Base-by-base conservation (phyloP, 805 yeast genomes). In the Blastobotrys robertii region DNA sequence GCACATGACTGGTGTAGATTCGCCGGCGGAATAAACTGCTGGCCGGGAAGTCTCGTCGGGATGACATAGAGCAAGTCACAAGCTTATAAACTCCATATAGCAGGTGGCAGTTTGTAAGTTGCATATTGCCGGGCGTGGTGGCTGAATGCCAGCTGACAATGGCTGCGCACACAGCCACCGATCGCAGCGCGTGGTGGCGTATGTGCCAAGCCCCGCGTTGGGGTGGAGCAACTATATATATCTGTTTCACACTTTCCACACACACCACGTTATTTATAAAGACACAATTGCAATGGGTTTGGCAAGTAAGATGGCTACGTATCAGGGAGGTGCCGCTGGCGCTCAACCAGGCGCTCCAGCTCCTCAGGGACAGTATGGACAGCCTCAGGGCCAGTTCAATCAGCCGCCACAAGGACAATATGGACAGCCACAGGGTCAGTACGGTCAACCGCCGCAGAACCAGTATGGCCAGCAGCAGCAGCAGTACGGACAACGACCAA, bases 251-350 rank as follows among this genome's bases (percentile, higher is more conserved):
- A 6, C 6, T 6, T 6, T 19, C 25, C 25, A 19, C 25, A 19
- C 25, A 19, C 25, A 4, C 4, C 25, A 19, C 25, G 6, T 19
- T 19, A 19, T 19, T 19, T 19, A 19, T 19, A 19, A 19, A 19
- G 25, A 19, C 25, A 19, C 25, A 19, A 19, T 19, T 19, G 25
- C 8, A n/a, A 56, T 56, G 60, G 60, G 60, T 34, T 50, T 56
- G 19, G 60, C 60, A 7, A 52, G 57, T 37, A 56, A 56, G 48
- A 43, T 56, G 25, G 49, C 47, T 8, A 51, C 58, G 28, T 45
- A 51, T 28, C 44, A 45, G 16, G 47, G 47, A 13, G 39, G 36
- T 22, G 37, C 12, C 31, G 36, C 33, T 10, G 33, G 19, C 30
- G 36, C 45, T 12, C 25, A 15, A 8, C 36, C 42, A 11, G 50